These are phyloP conservation scores for Echinosophora koreensis DNA, from an alignment of 306 rosid species.

Conservation along the genomic window DNA sequence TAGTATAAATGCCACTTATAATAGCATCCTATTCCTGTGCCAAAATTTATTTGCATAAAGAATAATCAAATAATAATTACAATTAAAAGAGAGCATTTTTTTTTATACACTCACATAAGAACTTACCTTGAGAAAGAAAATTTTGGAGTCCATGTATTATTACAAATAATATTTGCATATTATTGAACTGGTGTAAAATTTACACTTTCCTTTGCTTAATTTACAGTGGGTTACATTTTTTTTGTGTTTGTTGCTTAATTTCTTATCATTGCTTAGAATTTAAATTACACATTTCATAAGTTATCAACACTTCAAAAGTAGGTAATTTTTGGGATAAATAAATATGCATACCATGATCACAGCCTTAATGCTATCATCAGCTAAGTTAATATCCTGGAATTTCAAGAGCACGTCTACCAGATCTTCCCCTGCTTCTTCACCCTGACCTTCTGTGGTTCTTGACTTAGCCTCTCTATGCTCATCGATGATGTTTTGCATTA, in stretches of 20 bases:
- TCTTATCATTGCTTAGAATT: background rate
- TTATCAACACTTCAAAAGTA: background rate
- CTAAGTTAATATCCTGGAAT: conserved; percentile 22
- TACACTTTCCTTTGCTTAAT: background rate
- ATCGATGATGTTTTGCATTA: conserved; percentile 32
- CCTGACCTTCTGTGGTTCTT: background rate
- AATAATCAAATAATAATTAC: no score
- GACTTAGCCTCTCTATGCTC: conserved; percentile 36
- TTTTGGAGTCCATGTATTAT: background rate
- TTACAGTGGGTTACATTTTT: background rate
- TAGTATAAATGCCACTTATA: background rate
- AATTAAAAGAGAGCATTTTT: background rate
- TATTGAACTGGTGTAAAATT: background rate
- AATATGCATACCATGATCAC: conserved; percentile 42
- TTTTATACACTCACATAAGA: background rate
- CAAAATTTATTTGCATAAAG: background rate
- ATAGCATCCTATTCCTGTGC: background rate
- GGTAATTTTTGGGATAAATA: background rate
- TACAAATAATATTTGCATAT: background rate
- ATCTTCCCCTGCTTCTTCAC: conserved; percentile 19
- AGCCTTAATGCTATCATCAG: conserved; percentile 45
- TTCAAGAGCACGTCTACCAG: conserved; percentile 46
- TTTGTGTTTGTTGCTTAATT: background rate
- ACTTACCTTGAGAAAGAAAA: background rate
- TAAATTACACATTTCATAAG: background rate